Base-by-base conservation (phyloP, 2,329 filamentous ascomycete genomes). In the Venturia asperata region DNA sequence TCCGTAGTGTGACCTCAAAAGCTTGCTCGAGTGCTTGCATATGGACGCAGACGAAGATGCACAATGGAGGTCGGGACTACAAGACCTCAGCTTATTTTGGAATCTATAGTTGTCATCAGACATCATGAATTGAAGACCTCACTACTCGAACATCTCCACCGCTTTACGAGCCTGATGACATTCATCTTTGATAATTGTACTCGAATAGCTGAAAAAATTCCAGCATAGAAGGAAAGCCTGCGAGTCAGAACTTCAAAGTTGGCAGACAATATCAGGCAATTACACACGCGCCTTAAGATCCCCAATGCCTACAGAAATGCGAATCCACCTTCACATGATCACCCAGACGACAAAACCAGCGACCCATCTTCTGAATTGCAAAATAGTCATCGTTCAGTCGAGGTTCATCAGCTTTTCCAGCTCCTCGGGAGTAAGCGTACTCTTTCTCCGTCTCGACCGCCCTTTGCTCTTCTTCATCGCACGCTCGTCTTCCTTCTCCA, bases 401-500 rank as follows among this genome's bases (percentile, higher is more conserved):
- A 42, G 15, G 24, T 52, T 52, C 61, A 77, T 66, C 49, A 77
- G 68, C 41, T 71, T 73, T 76, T 89, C 83, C 71, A 92, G 76
- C 75, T 93, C 90, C 80, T 87, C 88, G 3, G 88, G 86, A 70
- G 84, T 91, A 41, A 93, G 77, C 24, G 89, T 92, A 71, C 88
- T 91, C 73, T 90, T 82, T 72, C 89, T 81, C 72, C 88, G 79
- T 67, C 82, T 87, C 2, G 85, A 77, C 78, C 87, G 74, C 73
- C 85, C 70, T 75, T 79, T 71, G 79, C 84, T 78, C 73, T 75
- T 71, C 71, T 45, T 85, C 77, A 66, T 72, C 30, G 52, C 45
- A 24, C 9, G 13, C 2, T 30, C 49, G 27, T 56, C 49, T 17
- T 64, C 61, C 68, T 21, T 71, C 43, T 75, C 70, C n/a, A 63